A percentile compares a stretch with the other conserved stretches of the same genome.
Evolutionary conservation across 148 eudicot species (phyloP).

Genomic region (Vaccinium darrowii): DNA sequence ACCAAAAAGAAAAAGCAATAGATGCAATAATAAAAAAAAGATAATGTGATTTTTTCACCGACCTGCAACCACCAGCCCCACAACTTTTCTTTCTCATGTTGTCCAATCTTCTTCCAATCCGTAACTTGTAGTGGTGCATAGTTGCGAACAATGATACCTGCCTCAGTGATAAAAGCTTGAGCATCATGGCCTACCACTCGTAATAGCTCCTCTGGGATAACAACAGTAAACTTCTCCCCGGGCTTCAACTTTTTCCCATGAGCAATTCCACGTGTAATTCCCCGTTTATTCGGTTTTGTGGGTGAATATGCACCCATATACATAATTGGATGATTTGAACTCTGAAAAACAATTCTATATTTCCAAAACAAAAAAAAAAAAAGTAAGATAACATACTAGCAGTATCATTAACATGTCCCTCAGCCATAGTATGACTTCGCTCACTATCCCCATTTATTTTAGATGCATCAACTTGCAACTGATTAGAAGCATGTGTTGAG

Average conservation of each 20-base stretch:
- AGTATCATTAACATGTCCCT: too few relatives aligned
- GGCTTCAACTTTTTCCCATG: not conserved
- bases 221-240: not conserved
- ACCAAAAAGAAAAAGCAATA: not conserved
- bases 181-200: not conserved
- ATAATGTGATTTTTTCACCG: too few relatives aligned
- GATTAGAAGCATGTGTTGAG: too few relatives aligned
- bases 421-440: too few relatives aligned
- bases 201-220: not conserved
- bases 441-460: too few relatives aligned
- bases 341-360: too few relatives aligned
- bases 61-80: not conserved
- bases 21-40: too few relatives aligned
- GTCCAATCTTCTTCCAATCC: not conserved
- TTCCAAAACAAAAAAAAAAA: too few relatives aligned
- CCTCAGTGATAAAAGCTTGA: not conserved
- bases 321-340: not conserved
- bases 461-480: too few relatives aligned
- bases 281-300: not conserved
- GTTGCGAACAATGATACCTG: not conserved
- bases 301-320: not conserved
- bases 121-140: too few relatives aligned
- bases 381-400: too few relatives aligned
- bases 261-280: not conserved
- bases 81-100: not conserved